A percentile compares a stretch with the other conserved stretches of the same genome.
Conservation (phyloP, 331 rosid genomes). For the Erythrophleum ivorense region DNA sequence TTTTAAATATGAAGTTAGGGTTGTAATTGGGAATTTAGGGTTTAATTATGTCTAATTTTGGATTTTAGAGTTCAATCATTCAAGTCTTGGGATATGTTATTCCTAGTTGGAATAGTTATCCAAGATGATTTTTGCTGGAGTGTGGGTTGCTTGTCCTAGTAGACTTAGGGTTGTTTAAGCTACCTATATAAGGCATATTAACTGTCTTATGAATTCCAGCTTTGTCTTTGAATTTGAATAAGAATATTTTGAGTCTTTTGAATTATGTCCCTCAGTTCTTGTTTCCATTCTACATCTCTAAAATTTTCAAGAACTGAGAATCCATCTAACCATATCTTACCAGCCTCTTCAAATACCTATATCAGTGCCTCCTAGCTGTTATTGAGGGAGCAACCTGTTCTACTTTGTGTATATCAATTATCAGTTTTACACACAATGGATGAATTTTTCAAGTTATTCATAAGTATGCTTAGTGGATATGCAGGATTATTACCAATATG, state of each 20-base stretch:
- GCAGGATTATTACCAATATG: background rate
- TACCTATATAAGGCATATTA: background rate
- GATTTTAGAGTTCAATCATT: background rate
- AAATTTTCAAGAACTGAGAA: background rate
- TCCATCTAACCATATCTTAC: background rate
- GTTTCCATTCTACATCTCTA: background rate
- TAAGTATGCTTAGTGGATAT: background rate
- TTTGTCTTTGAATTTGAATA: background rate
- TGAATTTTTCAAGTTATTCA: background rate
- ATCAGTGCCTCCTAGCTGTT: background rate
- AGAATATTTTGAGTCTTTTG: background rate
- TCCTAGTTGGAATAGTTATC: background rate
- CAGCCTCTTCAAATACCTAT: background rate
- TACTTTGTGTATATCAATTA: background rate
- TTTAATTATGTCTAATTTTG: background rate
- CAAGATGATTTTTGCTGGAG: background rate
- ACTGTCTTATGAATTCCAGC: background rate
- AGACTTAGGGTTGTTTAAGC: background rate
- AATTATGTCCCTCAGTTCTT: background rate
- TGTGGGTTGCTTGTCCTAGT: background rate
- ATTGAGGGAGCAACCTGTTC: background rate
- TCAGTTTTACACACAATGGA: background rate
- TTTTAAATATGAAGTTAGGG: background rate
- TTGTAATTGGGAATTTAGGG: background rate
- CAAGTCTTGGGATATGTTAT: background rate